Percentiles rank a stretch among this genome's conserved stretches.
Conservation (phyloP, 441 rosid species). For the Macaranga tanarius region DNA sequence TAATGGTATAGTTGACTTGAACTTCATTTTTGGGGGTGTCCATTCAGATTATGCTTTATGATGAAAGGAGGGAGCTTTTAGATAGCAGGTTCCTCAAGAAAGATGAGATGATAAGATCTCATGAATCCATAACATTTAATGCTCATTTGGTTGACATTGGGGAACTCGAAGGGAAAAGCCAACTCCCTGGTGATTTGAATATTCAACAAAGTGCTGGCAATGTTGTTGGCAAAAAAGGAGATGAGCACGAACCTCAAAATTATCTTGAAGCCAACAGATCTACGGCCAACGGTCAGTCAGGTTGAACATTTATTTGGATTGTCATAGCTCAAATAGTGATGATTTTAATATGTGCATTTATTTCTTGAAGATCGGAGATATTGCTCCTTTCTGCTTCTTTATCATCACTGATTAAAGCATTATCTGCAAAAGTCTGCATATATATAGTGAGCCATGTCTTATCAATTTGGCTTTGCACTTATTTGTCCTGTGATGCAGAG, state of each 20-base stretch:
- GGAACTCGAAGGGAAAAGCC: conserved; percentile 37
- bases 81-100: conserved; percentile 49
- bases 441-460: background rate
- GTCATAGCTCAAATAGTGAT: background rate
- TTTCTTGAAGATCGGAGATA: background rate
- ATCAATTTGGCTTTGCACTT: background rate
- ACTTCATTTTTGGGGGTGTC: conserved; percentile 11
- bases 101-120: conserved; percentile 41
- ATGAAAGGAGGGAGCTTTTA: conserved; percentile 44
- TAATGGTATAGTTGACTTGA: background rate
- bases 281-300: conserved; percentile 37
- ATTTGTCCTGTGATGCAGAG: background rate
- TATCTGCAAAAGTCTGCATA: background rate
- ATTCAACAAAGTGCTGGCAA: conserved; percentile 18
- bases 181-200: conserved; percentile 23
- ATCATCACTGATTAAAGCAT: background rate
- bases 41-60: conserved; percentile 47
- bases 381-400: background rate
- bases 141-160: conserved; percentile 54
- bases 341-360: background rate
- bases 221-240: conserved; percentile 19
- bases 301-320: background rate
- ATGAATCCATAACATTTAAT: conserved; percentile 42
- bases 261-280: conserved; percentile 27
- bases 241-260: conserved; percentile 22